Conservation (phyloP, 2,329 filamentous ascomycete genomes). For the Nigrospora sphaerica region DNA sequence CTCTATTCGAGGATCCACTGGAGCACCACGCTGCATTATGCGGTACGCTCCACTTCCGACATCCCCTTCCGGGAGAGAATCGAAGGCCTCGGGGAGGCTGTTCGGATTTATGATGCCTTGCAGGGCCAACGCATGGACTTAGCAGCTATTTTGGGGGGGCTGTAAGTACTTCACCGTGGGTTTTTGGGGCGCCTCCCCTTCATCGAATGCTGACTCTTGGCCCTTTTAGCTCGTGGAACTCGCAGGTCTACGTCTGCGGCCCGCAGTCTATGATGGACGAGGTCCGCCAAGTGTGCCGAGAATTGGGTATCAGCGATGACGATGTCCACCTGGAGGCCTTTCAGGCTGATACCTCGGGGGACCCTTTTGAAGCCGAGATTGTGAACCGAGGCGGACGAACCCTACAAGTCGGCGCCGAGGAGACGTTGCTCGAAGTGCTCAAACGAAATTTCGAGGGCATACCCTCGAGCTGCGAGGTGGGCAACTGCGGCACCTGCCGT, state of each 20-base stretch:
- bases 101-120: constrained; percentile 45
- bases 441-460: constrained; percentile 33
- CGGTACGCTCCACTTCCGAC: constrained; percentile 43
- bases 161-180: constrained; percentile 10
- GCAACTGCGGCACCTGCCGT: constrained; percentile 47
- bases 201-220: too few relatives aligned
- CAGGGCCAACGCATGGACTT: constrained; percentile 47
- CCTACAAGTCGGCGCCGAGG: constrained; percentile 39
- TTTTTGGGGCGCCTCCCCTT: too few relatives aligned
- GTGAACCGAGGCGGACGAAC: constrained; percentile 22
- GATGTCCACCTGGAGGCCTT: constrained; percentile 59
- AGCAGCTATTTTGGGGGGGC: constrained; percentile 30
- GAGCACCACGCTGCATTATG: constrained; percentile 51
- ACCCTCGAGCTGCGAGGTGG: constrained; percentile 44
- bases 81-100: constrained; percentile 29
- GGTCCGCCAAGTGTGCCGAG: constrained; percentile 31
- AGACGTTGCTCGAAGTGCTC: constrained; percentile 42
- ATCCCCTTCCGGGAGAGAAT: constrained; percentile 47
- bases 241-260: constrained; percentile 55
- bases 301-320: constrained; percentile 33
- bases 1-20: constrained; percentile 35
- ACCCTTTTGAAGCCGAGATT: constrained; percentile 53
- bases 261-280: constrained; percentile 50
- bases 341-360: constrained; percentile 42
- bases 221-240: constrained; percentile 34